These are phyloP conservation scores for Aureobasidium sp. DNA, from an alignment of 2,329 filamentous ascomycete species.

Conservation along the genomic window DNA sequence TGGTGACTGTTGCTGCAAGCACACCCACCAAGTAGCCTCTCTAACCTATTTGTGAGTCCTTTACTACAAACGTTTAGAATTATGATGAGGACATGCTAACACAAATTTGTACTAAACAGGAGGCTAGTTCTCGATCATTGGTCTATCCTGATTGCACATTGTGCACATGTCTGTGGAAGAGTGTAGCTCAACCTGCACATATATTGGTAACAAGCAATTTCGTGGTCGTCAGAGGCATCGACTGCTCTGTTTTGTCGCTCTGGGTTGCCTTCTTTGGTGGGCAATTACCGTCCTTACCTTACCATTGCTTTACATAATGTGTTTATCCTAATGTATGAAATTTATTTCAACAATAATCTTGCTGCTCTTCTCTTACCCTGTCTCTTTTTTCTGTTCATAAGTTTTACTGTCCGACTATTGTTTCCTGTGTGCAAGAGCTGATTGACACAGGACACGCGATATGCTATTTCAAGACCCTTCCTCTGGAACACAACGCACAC, in stretches of 20 bases:
- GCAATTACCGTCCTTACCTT: not conserved
- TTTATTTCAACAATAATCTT: not conserved
- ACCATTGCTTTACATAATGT: not conserved
- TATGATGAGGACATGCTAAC: not conserved
- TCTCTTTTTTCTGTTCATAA: not conserved
- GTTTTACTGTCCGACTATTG: not conserved
- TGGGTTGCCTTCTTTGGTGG: not conserved
- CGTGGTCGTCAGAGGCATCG: not conserved
- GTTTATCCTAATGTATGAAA: not conserved
- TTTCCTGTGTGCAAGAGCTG: not conserved
- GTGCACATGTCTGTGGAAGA: not conserved
- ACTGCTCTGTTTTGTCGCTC: not conserved
- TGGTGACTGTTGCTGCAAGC: not conserved
- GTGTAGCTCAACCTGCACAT: not conserved
- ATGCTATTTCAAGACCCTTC: not conserved
- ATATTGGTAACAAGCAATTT: not conserved
- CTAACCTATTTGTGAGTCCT: not conserved
- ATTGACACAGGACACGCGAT: not conserved
- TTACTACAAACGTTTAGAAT: not conserved
- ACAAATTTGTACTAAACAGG: not conserved
- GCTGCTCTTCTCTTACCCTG: not conserved
- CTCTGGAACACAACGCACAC: not conserved
- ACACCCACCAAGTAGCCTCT: not conserved
- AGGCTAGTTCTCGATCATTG: not conserved
- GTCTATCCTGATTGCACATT: not conserved